Evolutionary conservation across 2,329 filamentous ascomycete species (phyloP), one percentile per base, ranked within the genome.

Genomic region (Venturia aucupariae): DNA sequence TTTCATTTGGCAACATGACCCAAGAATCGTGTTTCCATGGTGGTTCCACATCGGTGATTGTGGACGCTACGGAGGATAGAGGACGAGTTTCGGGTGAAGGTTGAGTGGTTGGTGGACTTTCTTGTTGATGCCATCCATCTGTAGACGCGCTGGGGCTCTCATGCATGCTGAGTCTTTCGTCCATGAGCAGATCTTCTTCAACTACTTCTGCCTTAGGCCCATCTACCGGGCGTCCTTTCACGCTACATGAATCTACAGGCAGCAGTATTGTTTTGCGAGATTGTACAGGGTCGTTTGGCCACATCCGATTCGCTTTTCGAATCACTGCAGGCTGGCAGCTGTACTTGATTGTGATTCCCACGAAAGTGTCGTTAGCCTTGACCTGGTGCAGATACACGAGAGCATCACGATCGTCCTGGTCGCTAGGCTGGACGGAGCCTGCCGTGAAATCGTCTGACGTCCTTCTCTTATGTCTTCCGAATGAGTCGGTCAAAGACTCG

Each of bases 331-430:
- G 86, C 67, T 90, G 85, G 74, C 93, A 97, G 70, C 90, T 88
- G 75, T 95, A 99, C 70, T 88, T 90, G 68, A 99, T 87, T 62
- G 94, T 89, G 61, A 99, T 86, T 2, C 94, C 93, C 1, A 92
- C 92, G 69, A 97, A 86, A 1, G 92, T 97, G 76, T 99, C 94
- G 55, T 84, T 84, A 17, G 87, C 84, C 69, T 87, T 84, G 22
- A 97, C 90, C 70, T 89, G 86, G 75, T 99, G 94, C 62, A 97
- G 81, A 74, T 97, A 99, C 22, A 93, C 92, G 67, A 97, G 78
- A 27, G 90, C 89, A 69, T 95, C 89, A 69, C 86, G 82, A 61
- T 85, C 81, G 41, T 88, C 85, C 41, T 85, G 81, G 61, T 86
- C 83, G 62, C 76, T 78, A 17, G 79, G 78, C 24, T 79, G 78